phyloP scores from a whole-genome alignment of 768 basidiomycete genomes.

The Lyophyllum shimeji region DNA sequence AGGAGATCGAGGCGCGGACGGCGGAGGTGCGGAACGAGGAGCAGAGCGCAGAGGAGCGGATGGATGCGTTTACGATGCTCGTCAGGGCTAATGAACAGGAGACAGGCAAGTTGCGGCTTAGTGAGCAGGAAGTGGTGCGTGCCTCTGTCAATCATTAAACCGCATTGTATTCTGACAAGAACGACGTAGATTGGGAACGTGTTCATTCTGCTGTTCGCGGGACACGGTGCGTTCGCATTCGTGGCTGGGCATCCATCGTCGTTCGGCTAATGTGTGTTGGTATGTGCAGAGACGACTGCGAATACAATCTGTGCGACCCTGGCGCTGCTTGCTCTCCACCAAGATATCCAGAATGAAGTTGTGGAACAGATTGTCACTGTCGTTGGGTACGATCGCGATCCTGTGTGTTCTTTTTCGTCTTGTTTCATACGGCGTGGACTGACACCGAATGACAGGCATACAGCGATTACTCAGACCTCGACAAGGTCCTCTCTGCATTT shows the following conservation, averaged over 20 bases:
- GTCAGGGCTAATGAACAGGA: slow-evolving; percentile 46
- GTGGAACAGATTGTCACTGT: slow-evolving; percentile 35
- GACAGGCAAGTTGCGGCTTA: slow-evolving; percentile 35
- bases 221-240: slow-evolving; percentile 41
- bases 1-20: slow-evolving; percentile 32
- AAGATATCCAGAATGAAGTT: slow-evolving; percentile 42
- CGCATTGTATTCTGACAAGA: not conserved
- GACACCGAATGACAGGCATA: slow-evolving; percentile 25
- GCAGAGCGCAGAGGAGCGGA: slow-evolving; percentile 6
- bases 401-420: slow-evolving; percentile 20
- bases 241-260: slow-evolving; percentile 17
- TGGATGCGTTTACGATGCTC: slow-evolving; percentile 42
- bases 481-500: slow-evolving; percentile 42
- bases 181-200: slow-evolving; percentile 47
- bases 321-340: slow-evolving; percentile 38
- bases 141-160: not conserved
- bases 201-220: slow-evolving; percentile 53
- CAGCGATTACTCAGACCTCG: slow-evolving; percentile 38
- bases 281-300: slow-evolving; percentile 40
- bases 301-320: slow-evolving; percentile 42
- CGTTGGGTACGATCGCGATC: slow-evolving; percentile 31
- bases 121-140: slow-evolving; percentile 39
- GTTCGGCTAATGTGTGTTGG: not conserved
- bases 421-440: not conserved
- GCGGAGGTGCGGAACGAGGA: slow-evolving; percentile 20